Evolutionary conservation across 768 basidiomycete genomes (phyloP), one percentile per base, ranked within the genome.

Genomic region (Crassisporium funariophilum): DNA sequence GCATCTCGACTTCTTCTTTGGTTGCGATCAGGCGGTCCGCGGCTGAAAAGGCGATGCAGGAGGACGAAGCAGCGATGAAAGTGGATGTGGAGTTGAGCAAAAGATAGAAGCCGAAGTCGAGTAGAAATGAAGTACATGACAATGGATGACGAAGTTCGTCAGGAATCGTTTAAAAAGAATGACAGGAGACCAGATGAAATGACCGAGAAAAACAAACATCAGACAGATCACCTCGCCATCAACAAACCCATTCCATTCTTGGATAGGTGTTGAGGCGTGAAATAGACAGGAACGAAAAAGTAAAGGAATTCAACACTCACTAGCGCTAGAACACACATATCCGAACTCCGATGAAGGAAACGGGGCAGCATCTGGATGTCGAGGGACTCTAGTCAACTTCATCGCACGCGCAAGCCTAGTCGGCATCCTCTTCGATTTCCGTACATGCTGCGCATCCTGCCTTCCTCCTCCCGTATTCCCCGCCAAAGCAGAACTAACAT

Each of bases 11-110:
- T 68, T 91, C 86, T 56, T 81, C 78, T 61, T 83, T 81, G 4
- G 83, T 86, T 35, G 81, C 77, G 42, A 78, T 66, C 53, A 88
- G 74, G 41, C 89, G 82, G 50, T 89, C 84, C 49, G 85, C 81
- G 45, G 88, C 90, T 92, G 55, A 48, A 27, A 16, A 21, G 25
- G 25, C 31, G 12, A 34, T 44, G 50, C 45, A 49, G 51, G n/a
- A n/a, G n/a, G n/a, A n/a, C n/a, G n/a, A n/a, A n/a, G n/a, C n/a
- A n/a, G n/a, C n/a, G 13, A 25, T n/a, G 44, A 46, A 21, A 16
- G n/a, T 12, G 35, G 23, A 17, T 47, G 40, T 37, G 36, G 50
- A 48, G 24, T 44, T 39, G 40, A 56, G 36, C 56, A 44, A 41
- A 51, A 15, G 25, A 19, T 20, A 39, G 35, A 47, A 40, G 34